Base-by-base conservation (phyloP, 2,329 filamentous ascomycete genomes). In the Fusarium oligoseptatum region DNA sequence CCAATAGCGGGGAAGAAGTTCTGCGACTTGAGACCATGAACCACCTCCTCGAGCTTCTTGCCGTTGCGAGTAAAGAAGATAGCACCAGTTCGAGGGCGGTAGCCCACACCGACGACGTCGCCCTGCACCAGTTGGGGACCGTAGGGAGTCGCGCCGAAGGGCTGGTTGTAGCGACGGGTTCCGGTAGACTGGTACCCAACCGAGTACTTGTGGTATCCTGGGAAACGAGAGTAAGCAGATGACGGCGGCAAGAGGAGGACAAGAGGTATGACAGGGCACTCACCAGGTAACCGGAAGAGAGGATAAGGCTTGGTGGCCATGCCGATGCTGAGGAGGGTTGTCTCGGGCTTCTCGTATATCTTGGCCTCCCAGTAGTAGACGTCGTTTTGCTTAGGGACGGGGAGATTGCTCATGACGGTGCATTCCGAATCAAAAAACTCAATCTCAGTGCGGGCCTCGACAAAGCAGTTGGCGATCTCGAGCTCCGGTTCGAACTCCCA, bases 291-390 rank as follows among this genome's bases (percentile, higher is more conserved):
- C 79, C 97, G 89, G 83, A 99, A 99, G 57, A 98, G 86, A 20
- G 97, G 97, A 82, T 99, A 99, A 9, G 97, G 97, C 81, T 99
- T 99, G 22, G 97, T 99, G 55, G 94, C 94, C 88, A 99, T 94
- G 76, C 97, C 97, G 77, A 99, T 95, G 81, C 94, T 95, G 72
- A 99, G 89, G 75, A 95, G 86, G 0, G 95, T 97, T 68, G 87
- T 91, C 73, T 98, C 97, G 5, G 97, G 95, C 85, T 98, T 98
- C 72, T 99, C 97, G 84, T 97, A 99, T 63, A 99, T 93, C 87
- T 99, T 99, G 66, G 95, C 94, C 83, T 99, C 97, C 97, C 97
- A 99, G 84, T 99, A 99, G 83, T 99, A 99, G 12, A 98, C 96
- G 80, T 99, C 97, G 81, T 99, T 99, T 81, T 99, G 97, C 81